Base-by-base conservation (phyloP, 768 basidiomycete genomes). In the Multifurca ochricompacta region DNA sequence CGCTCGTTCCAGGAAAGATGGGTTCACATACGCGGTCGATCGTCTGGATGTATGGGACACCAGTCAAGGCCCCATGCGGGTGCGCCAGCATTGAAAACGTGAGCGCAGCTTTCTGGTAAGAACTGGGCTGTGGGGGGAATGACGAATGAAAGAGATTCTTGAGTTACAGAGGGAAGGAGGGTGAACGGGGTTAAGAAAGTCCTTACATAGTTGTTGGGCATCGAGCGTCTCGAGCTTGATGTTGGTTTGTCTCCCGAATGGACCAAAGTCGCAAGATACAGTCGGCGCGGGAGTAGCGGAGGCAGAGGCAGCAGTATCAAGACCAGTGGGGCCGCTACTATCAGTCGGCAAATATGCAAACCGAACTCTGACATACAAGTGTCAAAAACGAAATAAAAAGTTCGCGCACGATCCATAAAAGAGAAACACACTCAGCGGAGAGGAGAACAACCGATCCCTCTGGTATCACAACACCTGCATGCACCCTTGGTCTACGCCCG, bases 31-130 rank as follows among this genome's bases (percentile, higher is more conserved):
- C 87, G 65, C 44, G 70, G 58, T 35, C 81, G 74, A 45, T 83
- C 81, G 32, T 75, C 70, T 19, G 73, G 68, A 56, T 85, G 77
- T 21, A 84, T 80, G 3, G 96, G 95, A 67, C 92, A 93, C 94
- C 94, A 98, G 60, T 94, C 91, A 32, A 95, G 64, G 2, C 83
- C 90, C 83, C 87, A 91, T n/a, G 90, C 86, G 0, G 91, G 87
- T 3, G 85, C 87, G 6, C 96, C 96, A 0, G 88, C 85, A 58
- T 85, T 89, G 68, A 97, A 85, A 1, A 95, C 72, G 56, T 85
- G 77, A 0, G 85, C 76, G 27, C 74, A 72, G 59, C 79, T 82
- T 35, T 76, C 77, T 2, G 79, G 71, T 10, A 83, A 68, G 59
- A 77, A 79, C 9, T 80, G 71, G 35, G 80, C 91, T 93, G 61